Evolutionary conservation across 164 flowering plant genomes (phyloP), one percentile per base, ranked within the genome.

Genomic region (Annona cherimola): DNA sequence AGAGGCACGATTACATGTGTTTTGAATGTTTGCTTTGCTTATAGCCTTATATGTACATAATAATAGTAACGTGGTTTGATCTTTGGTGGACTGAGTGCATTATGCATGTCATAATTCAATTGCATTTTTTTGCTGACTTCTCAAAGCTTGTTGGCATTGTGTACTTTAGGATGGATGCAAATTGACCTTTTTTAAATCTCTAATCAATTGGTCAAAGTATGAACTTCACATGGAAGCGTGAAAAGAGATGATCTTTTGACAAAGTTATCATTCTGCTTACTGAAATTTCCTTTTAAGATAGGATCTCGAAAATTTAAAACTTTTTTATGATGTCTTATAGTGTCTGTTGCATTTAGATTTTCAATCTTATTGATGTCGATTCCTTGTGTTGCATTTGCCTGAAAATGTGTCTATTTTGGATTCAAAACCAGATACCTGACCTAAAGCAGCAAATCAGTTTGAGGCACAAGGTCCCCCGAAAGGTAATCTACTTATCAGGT

Each of bases 381-480:
- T 61, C 14, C 46, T 16, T 50, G 9, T 50, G 14, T 50, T 50
- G 9, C 57, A 11, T 50, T 50, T 0, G 14, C 57, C 57, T 50
- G 14, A 50, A 50, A 50, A 50, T 8, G 14, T 50, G 3, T 50
- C 57, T 50, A 9, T 3, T 50, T 50, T 50, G 57, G 14, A 50
- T 54, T 75, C 68, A 73, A 5, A 75, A 41, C 35, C 90, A 94
- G 97, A 84, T 88, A 54, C 77, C 63, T 74, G 93, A 79, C 50
- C 44, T 71, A 68, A 84, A 82, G 76, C 89, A 83, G 54, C 89
- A 83, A 63, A 67, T 76, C 62, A 75, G 71, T 78, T 83, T 89
- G 61, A 79, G 83, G 6, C 97, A 92, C 83, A 92, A 92, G 83
- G 81, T 67, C 60, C 86, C 97, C 41, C 86, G 84, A 75, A 87